Percentiles rank a stretch among this genome's conserved stretches.
These are phyloP conservation scores for Diaporthe humulicola DNA, from an alignment of 2,329 filamentous ascomycete genomes.

Conservation along the genomic window DNA sequence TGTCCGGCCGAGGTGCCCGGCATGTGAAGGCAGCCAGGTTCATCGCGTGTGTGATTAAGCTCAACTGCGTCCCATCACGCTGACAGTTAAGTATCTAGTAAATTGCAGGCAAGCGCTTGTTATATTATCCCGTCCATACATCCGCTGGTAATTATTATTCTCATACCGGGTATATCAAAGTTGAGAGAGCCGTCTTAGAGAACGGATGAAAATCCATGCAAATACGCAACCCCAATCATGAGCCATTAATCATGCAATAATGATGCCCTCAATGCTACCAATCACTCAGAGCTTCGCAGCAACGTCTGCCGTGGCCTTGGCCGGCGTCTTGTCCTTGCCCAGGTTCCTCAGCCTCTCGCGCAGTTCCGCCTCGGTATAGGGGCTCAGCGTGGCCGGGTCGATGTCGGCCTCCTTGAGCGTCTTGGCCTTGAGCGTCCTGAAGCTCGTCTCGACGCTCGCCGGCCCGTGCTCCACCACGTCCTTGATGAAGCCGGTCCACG, in stretches of 20 bases:
- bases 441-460: conserved; percentile 53
- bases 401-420: conserved; percentile 62
- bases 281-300: conserved; percentile 37
- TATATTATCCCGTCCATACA: not conserved
- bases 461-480: conserved; percentile 52
- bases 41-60: not conserved
- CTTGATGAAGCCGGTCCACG: conserved; percentile 69
- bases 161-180: conserved; percentile 17
- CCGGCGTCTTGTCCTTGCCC: conserved; percentile 42
- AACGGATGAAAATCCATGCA: conserved; percentile 11
- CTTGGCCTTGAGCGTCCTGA: conserved; percentile 62
- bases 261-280: not conserved
- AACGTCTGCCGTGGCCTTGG: conserved; percentile 39
- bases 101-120: not conserved
- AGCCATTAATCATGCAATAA: conserved; percentile 16
- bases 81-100: not conserved
- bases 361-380: conserved; percentile 60
- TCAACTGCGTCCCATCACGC: not conserved
- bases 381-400: conserved; percentile 57
- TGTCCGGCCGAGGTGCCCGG: no score
- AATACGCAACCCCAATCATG: not conserved
- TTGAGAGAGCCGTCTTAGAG: conserved; percentile 8
- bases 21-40: not conserved
- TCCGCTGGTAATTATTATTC: conserved; percentile 9
- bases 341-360: conserved; percentile 52